Evolutionary conservation across 345 rosid species (phyloP).

Genomic region (Populus tremula): DNA sequence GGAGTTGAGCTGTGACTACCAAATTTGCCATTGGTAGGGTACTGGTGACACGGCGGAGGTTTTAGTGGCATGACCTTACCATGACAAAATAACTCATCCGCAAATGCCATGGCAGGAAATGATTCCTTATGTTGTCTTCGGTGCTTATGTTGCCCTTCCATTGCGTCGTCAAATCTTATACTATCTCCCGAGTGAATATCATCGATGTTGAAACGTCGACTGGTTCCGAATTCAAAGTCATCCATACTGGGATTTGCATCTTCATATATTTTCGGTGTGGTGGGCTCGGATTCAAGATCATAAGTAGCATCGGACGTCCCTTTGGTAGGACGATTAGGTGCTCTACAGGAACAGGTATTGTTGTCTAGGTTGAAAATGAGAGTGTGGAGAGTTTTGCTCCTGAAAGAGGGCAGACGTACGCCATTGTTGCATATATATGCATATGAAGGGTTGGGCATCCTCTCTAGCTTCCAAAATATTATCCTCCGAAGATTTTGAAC

Average conservation of each 20-base stretch:
- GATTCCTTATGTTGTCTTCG: slow-evolving; percentile 7
- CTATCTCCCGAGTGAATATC: neutral
- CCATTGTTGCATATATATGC: neutral
- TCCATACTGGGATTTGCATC: slow-evolving; percentile 9
- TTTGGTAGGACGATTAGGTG: slow-evolving; percentile 26
- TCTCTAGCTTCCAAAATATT: slow-evolving; percentile 13
- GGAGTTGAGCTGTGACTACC: slow-evolving; percentile 3
- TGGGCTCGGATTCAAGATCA: slow-evolving; percentile 1
- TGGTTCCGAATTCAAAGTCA: slow-evolving; percentile 38
- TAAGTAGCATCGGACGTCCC: neutral
- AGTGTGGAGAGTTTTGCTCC: slow-evolving; percentile 11
- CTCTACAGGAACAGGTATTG: slow-evolving; percentile 22
- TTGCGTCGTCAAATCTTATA: no score
- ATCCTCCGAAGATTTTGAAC: slow-evolving; percentile 15
- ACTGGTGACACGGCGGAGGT: slow-evolving; percentile 39
- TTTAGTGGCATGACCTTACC: slow-evolving; percentile 48
- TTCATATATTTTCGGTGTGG: slow-evolving; percentile 7
- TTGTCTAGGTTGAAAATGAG: slow-evolving; percentile 9
- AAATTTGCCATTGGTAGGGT: neutral
- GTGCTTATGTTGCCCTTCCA: neutral
- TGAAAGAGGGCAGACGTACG: neutral
- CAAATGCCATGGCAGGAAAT: slow-evolving; percentile 49
- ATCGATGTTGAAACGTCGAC: slow-evolving; percentile 17
- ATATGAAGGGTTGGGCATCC: slow-evolving; percentile 2
- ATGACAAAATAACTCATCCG: slow-evolving; percentile 51